phyloP scores from a whole-genome alignment of 495 filamentous ascomycete species.

The Schizothecium vesticola region DNA sequence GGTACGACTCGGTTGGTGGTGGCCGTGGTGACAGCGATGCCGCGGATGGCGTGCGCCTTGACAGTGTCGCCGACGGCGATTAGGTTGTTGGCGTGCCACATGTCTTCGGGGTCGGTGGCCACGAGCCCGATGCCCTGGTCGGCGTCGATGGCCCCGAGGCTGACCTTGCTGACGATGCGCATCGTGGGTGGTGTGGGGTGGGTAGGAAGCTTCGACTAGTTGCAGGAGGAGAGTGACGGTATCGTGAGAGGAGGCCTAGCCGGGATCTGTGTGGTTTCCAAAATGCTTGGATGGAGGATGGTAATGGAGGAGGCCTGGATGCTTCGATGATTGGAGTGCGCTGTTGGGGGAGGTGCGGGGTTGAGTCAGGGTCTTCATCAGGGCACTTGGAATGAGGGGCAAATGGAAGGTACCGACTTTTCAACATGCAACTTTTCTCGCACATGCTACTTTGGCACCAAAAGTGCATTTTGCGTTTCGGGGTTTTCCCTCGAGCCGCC shows the following conservation, averaged over 20 bases:
- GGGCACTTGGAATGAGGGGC: background rate
- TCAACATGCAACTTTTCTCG: background rate
- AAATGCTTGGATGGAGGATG: background rate
- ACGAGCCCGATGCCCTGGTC: slow-evolving; percentile 73
- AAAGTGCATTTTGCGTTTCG: background rate
- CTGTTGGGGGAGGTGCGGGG: background rate
- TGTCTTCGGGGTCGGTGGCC: slow-evolving; percentile 92
- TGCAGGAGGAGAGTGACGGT: no score
- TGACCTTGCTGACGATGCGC: slow-evolving; percentile 35
- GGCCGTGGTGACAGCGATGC: slow-evolving; percentile 62
- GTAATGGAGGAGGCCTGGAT: background rate
- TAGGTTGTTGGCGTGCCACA: slow-evolving; percentile 98
- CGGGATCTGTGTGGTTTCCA: background rate
- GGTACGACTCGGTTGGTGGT: slow-evolving; percentile 71
- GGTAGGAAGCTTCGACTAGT: background rate
- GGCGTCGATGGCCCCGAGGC: slow-evolving; percentile 63
- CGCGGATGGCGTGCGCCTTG: slow-evolving; percentile 72
- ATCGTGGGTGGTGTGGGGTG: slow-evolving; percentile 15
- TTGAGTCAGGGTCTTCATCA: background rate
- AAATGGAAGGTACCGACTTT: background rate
- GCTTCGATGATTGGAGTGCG: background rate
- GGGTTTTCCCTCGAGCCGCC: no score
- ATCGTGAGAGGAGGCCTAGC: background rate
- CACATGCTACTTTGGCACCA: background rate
- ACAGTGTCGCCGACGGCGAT: slow-evolving; percentile 76